Conservation (phyloP, 805 yeast genomes). For the Cyberlindnera nakhonratchasimensis region DNA sequence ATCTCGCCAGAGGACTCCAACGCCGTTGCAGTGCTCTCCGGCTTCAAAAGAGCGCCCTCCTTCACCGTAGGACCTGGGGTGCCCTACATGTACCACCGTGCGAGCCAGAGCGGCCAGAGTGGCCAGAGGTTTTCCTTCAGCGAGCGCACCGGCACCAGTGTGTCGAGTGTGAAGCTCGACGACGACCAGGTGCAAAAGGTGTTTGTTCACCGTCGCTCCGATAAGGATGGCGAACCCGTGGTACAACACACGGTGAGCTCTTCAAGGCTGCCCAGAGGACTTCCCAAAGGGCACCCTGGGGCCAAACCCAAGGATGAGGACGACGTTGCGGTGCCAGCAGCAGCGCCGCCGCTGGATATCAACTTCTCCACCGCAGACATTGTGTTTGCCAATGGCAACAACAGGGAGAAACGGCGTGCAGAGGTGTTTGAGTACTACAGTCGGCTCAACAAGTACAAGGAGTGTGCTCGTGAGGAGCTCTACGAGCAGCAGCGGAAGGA, state of each 20-base stretch:
- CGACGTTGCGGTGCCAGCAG: background rate
- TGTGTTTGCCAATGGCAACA: slow-evolving; percentile 29
- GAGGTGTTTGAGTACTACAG: slow-evolving; percentile 26
- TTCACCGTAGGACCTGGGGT: background rate
- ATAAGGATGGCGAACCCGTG: background rate
- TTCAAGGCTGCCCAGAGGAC: background rate
- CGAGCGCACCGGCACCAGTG: background rate
- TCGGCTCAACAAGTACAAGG: slow-evolving; percentile 19
- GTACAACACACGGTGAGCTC: slow-evolving; percentile 4
- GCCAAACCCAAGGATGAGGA: background rate
- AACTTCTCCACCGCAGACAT: slow-evolving; percentile 16
- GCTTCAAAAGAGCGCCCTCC: slow-evolving; percentile 1
- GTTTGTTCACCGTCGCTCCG: slow-evolving; percentile 12
- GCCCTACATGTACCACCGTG: background rate
- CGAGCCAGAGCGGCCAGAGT: background rate
- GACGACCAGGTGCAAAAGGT: slow-evolving; percentile 7
- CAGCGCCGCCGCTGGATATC: background rate
- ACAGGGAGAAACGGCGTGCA: slow-evolving; percentile 27
- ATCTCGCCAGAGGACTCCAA: background rate
- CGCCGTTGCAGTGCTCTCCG: background rate
- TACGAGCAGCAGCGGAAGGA: slow-evolving; percentile 6
- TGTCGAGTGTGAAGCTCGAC: background rate
- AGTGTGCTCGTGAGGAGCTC: slow-evolving; percentile 10
- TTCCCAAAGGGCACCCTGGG: background rate
- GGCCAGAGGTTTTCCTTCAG: background rate